phyloP scores from a whole-genome alignment of 257 asterid genomes.

The Jaltomata sinuosa region DNA sequence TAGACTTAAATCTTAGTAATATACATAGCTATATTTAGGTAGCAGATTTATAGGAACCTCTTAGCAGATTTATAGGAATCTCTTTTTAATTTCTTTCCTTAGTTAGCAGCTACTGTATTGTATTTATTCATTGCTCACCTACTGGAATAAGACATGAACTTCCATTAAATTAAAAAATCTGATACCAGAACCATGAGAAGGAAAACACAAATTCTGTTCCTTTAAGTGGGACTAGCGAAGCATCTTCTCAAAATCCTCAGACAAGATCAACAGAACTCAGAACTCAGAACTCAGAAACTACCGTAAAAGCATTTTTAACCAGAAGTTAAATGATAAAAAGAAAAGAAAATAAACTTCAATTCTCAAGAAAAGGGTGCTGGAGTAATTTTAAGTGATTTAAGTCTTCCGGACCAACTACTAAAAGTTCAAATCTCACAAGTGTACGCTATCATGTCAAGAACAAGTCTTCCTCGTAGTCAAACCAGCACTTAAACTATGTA shows the following conservation, averaged over 20 bases:
- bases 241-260: not conserved
- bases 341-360: not conserved
- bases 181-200: not conserved
- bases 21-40: too few relatives aligned
- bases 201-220: not conserved
- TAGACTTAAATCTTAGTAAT: too few relatives aligned
- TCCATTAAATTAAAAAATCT: too few relatives aligned
- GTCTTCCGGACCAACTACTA: not conserved
- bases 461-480: not conserved
- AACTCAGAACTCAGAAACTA: not conserved
- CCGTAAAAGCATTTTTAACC: not conserved
- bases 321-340: not conserved
- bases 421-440: not conserved
- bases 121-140: too few relatives aligned
- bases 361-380: not conserved
- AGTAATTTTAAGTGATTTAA: not conserved
- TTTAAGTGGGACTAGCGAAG: not conserved
- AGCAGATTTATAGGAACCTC: too few relatives aligned
- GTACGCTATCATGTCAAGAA: not conserved
- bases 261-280: not conserved
- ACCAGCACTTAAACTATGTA: not conserved
- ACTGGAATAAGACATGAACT: too few relatives aligned
- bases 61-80: too few relatives aligned
- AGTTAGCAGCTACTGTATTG: too few relatives aligned
- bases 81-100: too few relatives aligned